Base-by-base conservation (phyloP, 1,284 basidiomycete species). In the Boletus smithii region DNA sequence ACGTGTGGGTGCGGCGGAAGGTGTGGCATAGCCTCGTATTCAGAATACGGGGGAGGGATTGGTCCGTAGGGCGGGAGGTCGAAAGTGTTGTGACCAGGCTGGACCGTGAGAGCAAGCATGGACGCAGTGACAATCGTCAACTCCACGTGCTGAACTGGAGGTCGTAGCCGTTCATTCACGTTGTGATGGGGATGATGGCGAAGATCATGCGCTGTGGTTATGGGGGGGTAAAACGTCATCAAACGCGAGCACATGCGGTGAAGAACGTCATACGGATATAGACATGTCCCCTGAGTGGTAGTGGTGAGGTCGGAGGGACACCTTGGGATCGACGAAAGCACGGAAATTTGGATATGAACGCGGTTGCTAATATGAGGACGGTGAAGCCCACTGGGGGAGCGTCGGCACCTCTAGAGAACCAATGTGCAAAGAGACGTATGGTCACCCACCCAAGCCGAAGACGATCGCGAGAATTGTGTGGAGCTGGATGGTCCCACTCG, bases 41-140 rank as follows among this genome's bases (percentile, higher is more conserved):
- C 20, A 17, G 13, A 11, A 31, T 59, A 62, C 1, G 54, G 16
- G 2, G 57, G 57, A 30, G 50, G 57, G 5, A 26, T 44, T 1
- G 44, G 47, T 17, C 46, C 55, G 5, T 62, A 60, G 1, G 57
- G 51, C 4, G 57, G 57, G 17, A 20, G 59, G 32, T 11, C 23
- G 6, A 5, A 14, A 2, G 13, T 1, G 5, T 29, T 3, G 23
- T 24, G 2, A 30, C 44, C 37, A 13, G 4, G 13, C 5, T 7
- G 38, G 1, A 17, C 16, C 0, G 29, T n/a, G 30, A 16, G 11
- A 10, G n/a, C 36, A 17, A 14, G 30, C 23, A 13, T 13, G 8
- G 20, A 6, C 23, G 7, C 24, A 20, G 24, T 7, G 11, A 1
- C 34, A 4, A 58, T 22, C 23, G 23, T 33, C 22, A n/a, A 9